Base-by-base conservation (phyloP, 2,329 filamentous ascomycete species). In the Xylaria sp. region DNA sequence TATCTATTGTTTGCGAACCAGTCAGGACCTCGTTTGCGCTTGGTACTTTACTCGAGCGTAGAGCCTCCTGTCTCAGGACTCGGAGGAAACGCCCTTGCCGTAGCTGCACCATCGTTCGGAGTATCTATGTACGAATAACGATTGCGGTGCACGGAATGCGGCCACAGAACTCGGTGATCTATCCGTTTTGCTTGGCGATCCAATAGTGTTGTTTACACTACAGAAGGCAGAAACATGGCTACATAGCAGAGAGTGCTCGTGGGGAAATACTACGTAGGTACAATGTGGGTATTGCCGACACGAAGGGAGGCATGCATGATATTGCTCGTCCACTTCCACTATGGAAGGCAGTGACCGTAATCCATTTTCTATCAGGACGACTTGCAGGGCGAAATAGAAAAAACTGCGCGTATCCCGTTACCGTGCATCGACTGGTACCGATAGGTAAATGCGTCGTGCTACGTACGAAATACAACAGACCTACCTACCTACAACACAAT, bases 1-100 rank as follows among this genome's bases (percentile, higher is more conserved):
- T 59, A 53, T 58, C 34, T 62, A 49, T 62, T 55, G 62, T 58
- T 64, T 49, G 55, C 51, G 50, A 62, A 59, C 55, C 59, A 54
- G 46, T 51, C 52, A 59, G 61, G 55, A 60, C 60, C 59, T 51
- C 46, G 58, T 64, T 57, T 47, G 58, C 53, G 46, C 60, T 59
- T 54, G 57, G 42, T 46, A 46, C 42, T n/a, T 13, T n/a, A n/a
- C 11, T 46, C 11, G 10, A 46, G 42, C n/a, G 4, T n/a, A 6
- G 42, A 46, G 11, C 9, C 34, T 54, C 57, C 51, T 63, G 61
- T 63, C 59, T 63, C 57, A 63, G 37, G 37, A 42, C 37, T 42
- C 37, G 37, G 37, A 42, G 37, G 37, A 42, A 10, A 30, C 23
- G 23, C 23, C 23, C 23, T 30, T 30, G 23, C 23, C 23, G 23